Base-by-base conservation (phyloP, 2,329 filamentous ascomycete species). In the Mariannaea elegans region DNA sequence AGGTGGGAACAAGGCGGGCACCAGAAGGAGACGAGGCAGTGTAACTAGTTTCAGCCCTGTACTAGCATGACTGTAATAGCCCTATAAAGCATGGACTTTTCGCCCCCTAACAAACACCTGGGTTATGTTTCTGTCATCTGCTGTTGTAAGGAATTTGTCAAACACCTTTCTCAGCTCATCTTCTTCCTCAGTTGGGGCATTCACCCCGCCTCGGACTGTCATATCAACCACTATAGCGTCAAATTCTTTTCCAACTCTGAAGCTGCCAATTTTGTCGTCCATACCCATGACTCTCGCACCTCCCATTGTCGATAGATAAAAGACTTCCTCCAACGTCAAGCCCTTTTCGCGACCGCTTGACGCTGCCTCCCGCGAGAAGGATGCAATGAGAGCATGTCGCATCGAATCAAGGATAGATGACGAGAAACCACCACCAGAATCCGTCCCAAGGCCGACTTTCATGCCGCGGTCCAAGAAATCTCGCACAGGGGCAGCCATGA, bases 401-500 rank as follows among this genome's bases (percentile, higher is more conserved):
- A 87, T 87, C 1, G 81, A 80, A 59, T 86, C 82, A 1, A 88
- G 76, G 68, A 90, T 88, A 9, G 81, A 84, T 5, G 80, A 81
- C 4, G 86, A 85, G 72, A 84, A 89, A 0, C 87, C 87, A 27
- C 86, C 88, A 2, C 87, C 86, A 41, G 82, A 85, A 63, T 90
- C 87, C 0, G 87, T 90, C 0, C 88, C 88, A 0, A 90, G 73
- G 0, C 88, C 88, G n/a, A 90, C 86, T 59, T 89, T 88, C 69
- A 90, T 84, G 1, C 81, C 86, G 2, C 78, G 75, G 1, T 77
- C 72, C 5, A 90, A 75, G 52, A 88, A 87, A 21, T 85, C 80
- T 1, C 85, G 79, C 7, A 90, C 76, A 0, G 83, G 85, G 0
- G 86, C 86, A 1, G 82, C 82, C 86, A 88, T 87, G 74, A 86